Evolutionary conservation across 768 basidiomycete genomes (phyloP).

Genomic region (Termitomyces bulborhizus): DNA sequence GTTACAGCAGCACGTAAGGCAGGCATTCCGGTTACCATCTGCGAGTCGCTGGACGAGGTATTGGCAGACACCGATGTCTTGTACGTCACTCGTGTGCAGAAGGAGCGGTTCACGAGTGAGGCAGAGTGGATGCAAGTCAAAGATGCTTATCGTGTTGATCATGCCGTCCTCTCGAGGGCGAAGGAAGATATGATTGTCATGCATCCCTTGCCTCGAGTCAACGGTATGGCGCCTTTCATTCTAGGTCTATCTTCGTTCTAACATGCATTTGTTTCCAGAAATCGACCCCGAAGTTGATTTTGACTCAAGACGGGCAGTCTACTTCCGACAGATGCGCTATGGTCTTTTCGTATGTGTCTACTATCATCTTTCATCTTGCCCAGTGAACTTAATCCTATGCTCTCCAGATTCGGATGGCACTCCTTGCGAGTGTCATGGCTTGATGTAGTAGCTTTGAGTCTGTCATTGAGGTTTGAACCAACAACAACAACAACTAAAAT

Average conservation of each 20-base stretch:
- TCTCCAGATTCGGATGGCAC: slow-evolving; percentile 68
- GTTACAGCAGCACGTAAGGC: slow-evolving; percentile 80
- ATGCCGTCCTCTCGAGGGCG: slow-evolving; percentile 86
- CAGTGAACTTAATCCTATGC: neutral
- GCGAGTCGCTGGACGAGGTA: slow-evolving; percentile 88
- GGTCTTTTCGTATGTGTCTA: slow-evolving; percentile 83
- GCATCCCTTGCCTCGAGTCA: slow-evolving; percentile 96
- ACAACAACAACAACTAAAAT: neutral
- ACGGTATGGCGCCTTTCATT: slow-evolving; percentile 43
- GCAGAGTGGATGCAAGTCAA: slow-evolving; percentile 88
- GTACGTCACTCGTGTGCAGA: slow-evolving; percentile 95
- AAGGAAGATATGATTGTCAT: slow-evolving; percentile 98
- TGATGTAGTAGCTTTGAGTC: slow-evolving; percentile 11
- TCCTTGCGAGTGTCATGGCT: slow-evolving; percentile 59
- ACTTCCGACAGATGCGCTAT: slow-evolving; percentile 98
- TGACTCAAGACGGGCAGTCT: slow-evolving; percentile 87
- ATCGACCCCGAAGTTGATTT: slow-evolving; percentile 99
- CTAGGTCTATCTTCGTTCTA: neutral
- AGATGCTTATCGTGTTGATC: slow-evolving; percentile 89
- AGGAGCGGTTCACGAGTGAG: slow-evolving; percentile 81
- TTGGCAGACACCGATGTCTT: slow-evolving; percentile 91
- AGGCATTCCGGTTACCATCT: slow-evolving; percentile 70
- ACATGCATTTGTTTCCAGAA: slow-evolving; percentile 46
- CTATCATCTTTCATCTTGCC: neutral
- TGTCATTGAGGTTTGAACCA: neutral